Conservation (phyloP, 805 yeast genomes). For the Sungouiozyma intestinalis region DNA sequence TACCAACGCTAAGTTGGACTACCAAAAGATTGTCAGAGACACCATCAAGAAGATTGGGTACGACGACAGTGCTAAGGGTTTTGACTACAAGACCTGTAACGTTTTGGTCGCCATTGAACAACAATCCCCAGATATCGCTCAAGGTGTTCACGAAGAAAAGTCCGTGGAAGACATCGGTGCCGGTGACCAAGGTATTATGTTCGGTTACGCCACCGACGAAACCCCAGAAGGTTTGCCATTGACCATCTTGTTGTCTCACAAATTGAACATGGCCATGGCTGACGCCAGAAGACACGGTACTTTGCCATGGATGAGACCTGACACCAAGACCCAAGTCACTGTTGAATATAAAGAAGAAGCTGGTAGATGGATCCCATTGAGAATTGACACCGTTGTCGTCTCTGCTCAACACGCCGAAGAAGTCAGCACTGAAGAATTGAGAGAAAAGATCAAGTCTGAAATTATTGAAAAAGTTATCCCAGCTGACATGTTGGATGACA, state of each 20-base stretch:
- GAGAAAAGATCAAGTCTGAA: constrained; percentile 66
- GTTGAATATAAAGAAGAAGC: constrained; percentile 88
- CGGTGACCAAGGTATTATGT: constrained; percentile 99
- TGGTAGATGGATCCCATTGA: constrained; percentile 91
- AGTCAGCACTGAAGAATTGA: constrained; percentile 86
- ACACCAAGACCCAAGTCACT: constrained; percentile 99
- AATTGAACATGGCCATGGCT: constrained; percentile 93
- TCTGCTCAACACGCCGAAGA: constrained; percentile 98
- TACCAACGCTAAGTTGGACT: constrained; percentile 90
- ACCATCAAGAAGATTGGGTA: constrained; percentile 98
- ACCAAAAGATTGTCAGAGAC: constrained; percentile 95
- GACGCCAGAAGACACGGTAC: constrained; percentile 95
- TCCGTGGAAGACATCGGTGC: constrained; percentile 98
- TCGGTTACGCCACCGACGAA: constrained; percentile 98
- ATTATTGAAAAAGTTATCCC: constrained; percentile 90
- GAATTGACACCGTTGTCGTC: constrained; percentile 96
- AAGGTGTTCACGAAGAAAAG: constrained; percentile 94
- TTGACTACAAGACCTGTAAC: constrained; percentile 98
- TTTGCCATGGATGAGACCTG: constrained; percentile 96
- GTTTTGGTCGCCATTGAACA: constrained; percentile 98
- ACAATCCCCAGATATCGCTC: constrained; percentile 98
- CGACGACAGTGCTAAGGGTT: constrained; percentile 92
- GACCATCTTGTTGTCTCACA: constrained; percentile 89
- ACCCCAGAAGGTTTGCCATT: constrained; percentile 95
- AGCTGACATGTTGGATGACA: constrained; percentile 79